phyloP scores from a whole-genome alignment of 2,329 filamentous ascomycete genomes.

The Capronia epimyces region DNA sequence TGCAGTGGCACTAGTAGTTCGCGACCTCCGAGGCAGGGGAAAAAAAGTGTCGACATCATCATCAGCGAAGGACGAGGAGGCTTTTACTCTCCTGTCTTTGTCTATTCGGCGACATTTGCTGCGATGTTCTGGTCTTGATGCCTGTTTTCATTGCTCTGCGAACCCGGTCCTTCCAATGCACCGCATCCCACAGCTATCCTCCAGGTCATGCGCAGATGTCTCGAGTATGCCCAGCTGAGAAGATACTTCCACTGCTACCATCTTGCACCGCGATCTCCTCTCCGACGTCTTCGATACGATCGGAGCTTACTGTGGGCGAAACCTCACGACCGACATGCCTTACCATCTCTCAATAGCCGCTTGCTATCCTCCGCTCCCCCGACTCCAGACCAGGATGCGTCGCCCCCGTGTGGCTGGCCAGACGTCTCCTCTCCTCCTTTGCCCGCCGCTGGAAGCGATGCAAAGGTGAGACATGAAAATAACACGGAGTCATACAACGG shows the following conservation, averaged over 20 bases:
- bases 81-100: neutral
- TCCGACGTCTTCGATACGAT: neutral
- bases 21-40: neutral
- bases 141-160: neutral
- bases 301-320: neutral
- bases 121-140: neutral
- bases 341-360: neutral
- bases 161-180: conserved; percentile 1
- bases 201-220: conserved; percentile 26
- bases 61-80: neutral
- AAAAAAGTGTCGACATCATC: conserved; percentile 1
- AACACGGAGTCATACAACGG: conserved; percentile 1
- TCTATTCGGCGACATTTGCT: neutral
- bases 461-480: conserved; percentile 1
- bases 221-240: conserved; percentile 18
- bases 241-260: conserved; percentile 11
- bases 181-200: conserved; percentile 3
- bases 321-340: neutral
- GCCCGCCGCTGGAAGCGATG: neutral
- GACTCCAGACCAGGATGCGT: conserved; percentile 1
- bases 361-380: neutral
- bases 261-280: neutral
- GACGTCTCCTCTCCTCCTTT: neutral
- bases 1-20: neutral
- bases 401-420: neutral